Evolutionary conservation across 2,329 filamentous ascomycete species (phyloP), one percentile per base, ranked within the genome.

Genomic region (Pseudogymnoascus sp.): DNA sequence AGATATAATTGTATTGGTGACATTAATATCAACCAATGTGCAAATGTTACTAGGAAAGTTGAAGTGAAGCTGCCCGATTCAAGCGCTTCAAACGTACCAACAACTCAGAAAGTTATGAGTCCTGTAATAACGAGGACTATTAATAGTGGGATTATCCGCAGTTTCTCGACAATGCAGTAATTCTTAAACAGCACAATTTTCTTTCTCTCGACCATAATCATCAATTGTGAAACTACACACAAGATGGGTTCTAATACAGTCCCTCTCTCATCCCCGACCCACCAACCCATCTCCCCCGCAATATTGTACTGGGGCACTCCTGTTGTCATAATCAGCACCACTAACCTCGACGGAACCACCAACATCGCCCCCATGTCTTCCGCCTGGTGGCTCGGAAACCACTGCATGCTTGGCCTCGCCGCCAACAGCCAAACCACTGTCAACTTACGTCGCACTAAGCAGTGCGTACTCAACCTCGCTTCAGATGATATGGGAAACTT

Each of bases 351-450:
- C 64, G 73, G 72, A 5, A 75, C 73, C 3, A 67, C 67, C 66
- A 80, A 80, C 66, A 74, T 80, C 57, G 71, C 69, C 6, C 74
- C 78, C 7, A 78, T 79, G 64, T 79, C 78, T 14, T 79, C 77
- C 5, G 77, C 75, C 18, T 79, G 73, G 69, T 80, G 77, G 77
- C 73, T 80, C 10, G 74, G 74, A 4, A 69, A 76, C 65, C 73
- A 73, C 11, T 79, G 77, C 69, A 69, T 80, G 68, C 73, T 80
- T 4, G 78, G 78, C 1, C 70, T 80, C 2, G 71, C 39, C 5
- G 69, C 73, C 7, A 66, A 64, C 14, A 73, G 72, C 47, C 73
- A 78, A 63, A 79, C 78, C 0, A 73, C 77, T 0, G 61, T 71
- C 8, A 79, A 79, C 65, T 70, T 79, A 11, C 66, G 76, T 6